Evolutionary conservation across 1,284 basidiomycete genomes (phyloP).

Genomic region (Cutaneotrichosporon curvatum): DNA sequence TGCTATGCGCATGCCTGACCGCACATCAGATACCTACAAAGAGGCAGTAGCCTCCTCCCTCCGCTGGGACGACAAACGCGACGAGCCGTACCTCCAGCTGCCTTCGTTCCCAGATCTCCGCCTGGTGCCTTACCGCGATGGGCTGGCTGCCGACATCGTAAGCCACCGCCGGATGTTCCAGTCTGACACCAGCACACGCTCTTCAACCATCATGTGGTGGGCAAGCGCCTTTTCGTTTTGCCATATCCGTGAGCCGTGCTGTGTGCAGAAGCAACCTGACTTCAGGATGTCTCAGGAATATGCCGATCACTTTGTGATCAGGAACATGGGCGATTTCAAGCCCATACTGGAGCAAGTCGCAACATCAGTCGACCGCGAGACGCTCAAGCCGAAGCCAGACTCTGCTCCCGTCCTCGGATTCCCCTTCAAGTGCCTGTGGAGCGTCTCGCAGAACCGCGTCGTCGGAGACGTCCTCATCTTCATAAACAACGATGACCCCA

Average conservation of each 20-base stretch:
- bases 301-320: constrained; percentile 11
- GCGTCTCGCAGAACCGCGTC: constrained; percentile 3
- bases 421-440: constrained; percentile 17
- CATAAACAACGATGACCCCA: too few species aligned
- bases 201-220: constrained; percentile 20
- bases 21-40: constrained; percentile 3
- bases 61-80: constrained; percentile 19
- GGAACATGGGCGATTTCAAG: too few species aligned
- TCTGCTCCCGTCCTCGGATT: constrained; percentile 1
- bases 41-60: constrained; percentile 6
- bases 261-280: not conserved
- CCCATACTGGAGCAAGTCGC: not conserved
- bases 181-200: constrained; percentile 16
- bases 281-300: constrained; percentile 11
- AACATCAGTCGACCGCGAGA: not conserved
- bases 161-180: too few species aligned
- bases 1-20: not conserved
- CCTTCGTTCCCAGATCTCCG: constrained; percentile 20
- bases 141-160: constrained; percentile 18
- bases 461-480: constrained; percentile 17
- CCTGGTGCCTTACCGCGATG: constrained; percentile 16
- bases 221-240: constrained; percentile 15
- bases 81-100: constrained; percentile 25
- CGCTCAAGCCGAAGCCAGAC: too few species aligned
- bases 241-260: constrained; percentile 21